Evolutionary conservation across 192 early-diverging fungal species (phyloP).

Genomic region (Backusella macrospora): DNA sequence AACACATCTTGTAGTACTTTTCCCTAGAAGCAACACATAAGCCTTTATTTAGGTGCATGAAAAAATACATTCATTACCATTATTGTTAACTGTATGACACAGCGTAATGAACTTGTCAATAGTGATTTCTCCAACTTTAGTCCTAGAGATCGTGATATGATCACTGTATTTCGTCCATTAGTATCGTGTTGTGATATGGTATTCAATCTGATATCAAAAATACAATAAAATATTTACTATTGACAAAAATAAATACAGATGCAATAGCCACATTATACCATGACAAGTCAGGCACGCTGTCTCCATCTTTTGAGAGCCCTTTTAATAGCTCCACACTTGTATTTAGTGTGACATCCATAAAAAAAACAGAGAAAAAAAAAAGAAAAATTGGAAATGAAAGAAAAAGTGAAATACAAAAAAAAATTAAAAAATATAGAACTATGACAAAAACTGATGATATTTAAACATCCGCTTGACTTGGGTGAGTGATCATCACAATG

Average conservation of each 20-base stretch:
- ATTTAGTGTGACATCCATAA: not conserved
- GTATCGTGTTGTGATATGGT: not conserved
- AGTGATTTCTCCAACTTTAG: conserved; percentile 70
- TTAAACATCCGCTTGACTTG: not conserved
- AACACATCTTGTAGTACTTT: conserved; percentile 70
- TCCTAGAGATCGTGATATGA: conserved; percentile 48
- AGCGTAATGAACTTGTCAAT: conserved; percentile 68
- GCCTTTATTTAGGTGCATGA: not conserved
- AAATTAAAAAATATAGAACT: not conserved
- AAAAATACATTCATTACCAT: conserved; percentile 52
- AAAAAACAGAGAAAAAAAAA: not conserved
- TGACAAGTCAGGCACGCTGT: conserved; percentile 15
- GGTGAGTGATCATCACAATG: not conserved
- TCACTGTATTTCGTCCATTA: conserved; percentile 16
- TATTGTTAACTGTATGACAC: conserved; percentile 74
- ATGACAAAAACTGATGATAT: not conserved
- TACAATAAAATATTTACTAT: conserved; percentile 21
- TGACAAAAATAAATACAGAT: conserved; percentile 29
- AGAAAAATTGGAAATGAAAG: not conserved
- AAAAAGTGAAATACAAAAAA: not conserved
- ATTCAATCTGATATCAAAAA: not conserved
- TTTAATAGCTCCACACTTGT: not conserved
- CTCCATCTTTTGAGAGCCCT: not conserved
- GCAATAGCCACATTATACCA: conserved; percentile 37
- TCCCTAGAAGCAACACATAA: conserved; percentile 43